phyloP scores from a whole-genome alignment of 2,329 filamentous ascomycete genomes.

The Aspergillus proliferans region DNA sequence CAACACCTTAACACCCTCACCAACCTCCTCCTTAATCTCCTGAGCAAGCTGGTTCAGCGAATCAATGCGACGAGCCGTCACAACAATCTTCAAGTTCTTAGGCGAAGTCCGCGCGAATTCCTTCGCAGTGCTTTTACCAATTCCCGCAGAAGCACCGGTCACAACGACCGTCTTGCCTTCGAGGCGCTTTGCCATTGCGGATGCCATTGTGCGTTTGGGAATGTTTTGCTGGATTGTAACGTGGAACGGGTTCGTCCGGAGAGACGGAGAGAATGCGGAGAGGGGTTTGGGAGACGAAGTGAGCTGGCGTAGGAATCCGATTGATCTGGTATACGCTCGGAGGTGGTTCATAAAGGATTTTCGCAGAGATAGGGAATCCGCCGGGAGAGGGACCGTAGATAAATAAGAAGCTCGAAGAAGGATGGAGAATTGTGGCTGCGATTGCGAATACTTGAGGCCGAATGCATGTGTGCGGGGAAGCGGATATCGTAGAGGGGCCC shows the following conservation, averaged over 20 bases:
- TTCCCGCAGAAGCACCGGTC: slow-evolving; percentile 89
- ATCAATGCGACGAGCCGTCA: slow-evolving; percentile 84
- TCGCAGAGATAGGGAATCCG: not conserved
- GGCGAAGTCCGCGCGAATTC: slow-evolving; percentile 88
- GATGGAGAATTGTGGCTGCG: not conserved
- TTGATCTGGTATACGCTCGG: slow-evolving; percentile 16
- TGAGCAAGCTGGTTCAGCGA: slow-evolving; percentile 67
- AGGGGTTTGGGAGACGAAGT: slow-evolving; percentile 6
- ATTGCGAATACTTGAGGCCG: not conserved
- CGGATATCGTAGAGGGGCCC: slow-evolving; percentile 5
- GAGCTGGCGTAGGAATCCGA: slow-evolving; percentile 17
- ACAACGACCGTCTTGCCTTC: slow-evolving; percentile 87
- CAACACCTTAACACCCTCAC: slow-evolving; percentile 72
- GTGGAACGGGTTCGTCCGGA: slow-evolving; percentile 11
- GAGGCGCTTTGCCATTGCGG: slow-evolving; percentile 73
- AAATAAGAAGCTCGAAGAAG: slow-evolving; percentile 5
- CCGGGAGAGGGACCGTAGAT: not conserved
- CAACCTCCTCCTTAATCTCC: slow-evolving; percentile 70
- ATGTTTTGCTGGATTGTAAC: slow-evolving; percentile 15
- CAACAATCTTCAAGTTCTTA: slow-evolving; percentile 69
- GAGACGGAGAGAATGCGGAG: slow-evolving; percentile 14
- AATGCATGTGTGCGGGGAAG: slow-evolving; percentile 14
- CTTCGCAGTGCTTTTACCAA: slow-evolving; percentile 67
- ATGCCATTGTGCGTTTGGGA: slow-evolving; percentile 50
- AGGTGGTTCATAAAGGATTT: slow-evolving; percentile 23